A percentile compares a stretch with the other conserved stretches of the same genome.
Conservation (phyloP, 2,329 filamentous ascomycete species). For the Cryphonectria naterciae region DNA sequence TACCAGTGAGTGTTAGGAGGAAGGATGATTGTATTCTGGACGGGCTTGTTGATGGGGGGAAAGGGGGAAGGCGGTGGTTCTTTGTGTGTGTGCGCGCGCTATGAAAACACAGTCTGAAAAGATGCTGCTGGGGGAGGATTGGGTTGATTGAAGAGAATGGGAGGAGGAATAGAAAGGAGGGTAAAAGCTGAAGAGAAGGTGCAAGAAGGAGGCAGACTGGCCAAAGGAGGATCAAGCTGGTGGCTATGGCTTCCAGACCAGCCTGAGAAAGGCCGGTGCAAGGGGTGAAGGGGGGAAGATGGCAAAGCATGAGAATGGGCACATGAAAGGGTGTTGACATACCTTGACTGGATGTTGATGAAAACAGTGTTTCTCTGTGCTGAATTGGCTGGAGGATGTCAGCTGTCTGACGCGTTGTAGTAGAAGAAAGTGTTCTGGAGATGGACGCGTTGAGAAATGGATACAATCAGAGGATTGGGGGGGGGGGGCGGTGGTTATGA, state of each 20-base stretch:
- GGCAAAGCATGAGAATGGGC: neutral
- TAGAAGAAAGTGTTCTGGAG: neutral
- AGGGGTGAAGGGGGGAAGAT: neutral
- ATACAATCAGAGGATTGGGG: neutral
- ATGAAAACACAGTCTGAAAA: neutral
- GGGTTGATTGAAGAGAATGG: neutral
- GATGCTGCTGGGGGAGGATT: neutral
- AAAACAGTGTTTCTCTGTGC: too few species aligned
- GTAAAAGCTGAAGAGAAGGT: neutral
- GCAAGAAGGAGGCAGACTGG: neutral
- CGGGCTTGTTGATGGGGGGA: neutral
- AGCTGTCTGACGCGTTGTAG: neutral
- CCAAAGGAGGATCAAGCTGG: neutral
- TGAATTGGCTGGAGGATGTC: neutral
- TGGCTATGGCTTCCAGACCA: neutral
- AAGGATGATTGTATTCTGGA: neutral
- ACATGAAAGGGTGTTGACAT: neutral
- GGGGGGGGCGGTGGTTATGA: neutral
- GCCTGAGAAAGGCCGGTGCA: neutral
- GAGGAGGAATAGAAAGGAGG: neutral
- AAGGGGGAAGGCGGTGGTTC: neutral
- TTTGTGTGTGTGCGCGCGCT: neutral
- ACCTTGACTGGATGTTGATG: neutral
- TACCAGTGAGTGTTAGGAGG: neutral
- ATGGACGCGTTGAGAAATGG: neutral